Evolutionary conservation across 495 filamentous ascomycete species (phyloP).

Genomic region (Glutinoglossum americanum): DNA sequence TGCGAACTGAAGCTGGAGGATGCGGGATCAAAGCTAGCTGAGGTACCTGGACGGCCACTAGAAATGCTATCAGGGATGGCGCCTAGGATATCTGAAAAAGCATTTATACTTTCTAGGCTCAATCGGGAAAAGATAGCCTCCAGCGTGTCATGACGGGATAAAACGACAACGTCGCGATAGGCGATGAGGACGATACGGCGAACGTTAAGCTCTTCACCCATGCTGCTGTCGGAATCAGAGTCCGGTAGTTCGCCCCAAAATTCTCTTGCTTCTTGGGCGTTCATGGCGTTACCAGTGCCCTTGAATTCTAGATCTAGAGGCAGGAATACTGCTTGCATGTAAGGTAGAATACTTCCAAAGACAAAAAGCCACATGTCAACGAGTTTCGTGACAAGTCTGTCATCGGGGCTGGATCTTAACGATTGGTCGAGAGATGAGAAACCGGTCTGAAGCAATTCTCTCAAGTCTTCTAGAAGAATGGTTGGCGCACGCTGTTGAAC

Average conservation of each 20-base stretch:
- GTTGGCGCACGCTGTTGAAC: conserved; percentile 43
- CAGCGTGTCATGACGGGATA: conserved; percentile 66
- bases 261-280: conserved; percentile 50
- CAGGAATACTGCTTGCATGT: conserved; percentile 88
- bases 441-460: conserved; percentile 58
- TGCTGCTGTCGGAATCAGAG: conserved; percentile 9
- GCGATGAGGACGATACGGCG: conserved; percentile 71
- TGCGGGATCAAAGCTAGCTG: conserved; percentile 48
- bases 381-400: conserved; percentile 61
- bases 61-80: conserved; percentile 21
- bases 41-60: conserved; percentile 39
- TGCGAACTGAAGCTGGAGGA: conserved; percentile 55
- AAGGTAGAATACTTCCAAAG: conserved; percentile 75
- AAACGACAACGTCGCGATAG: conserved; percentile 72
- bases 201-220: conserved; percentile 48
- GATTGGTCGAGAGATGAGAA: conserved; percentile 74
- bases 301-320: conserved; percentile 89
- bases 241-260: conserved; percentile 56
- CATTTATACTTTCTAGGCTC: conserved; percentile 59
- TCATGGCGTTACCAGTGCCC: conserved; percentile 59
- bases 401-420: conserved; percentile 52
- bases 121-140: conserved; percentile 81
- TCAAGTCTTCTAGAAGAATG: conserved; percentile 55
- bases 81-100: conserved; percentile 26
- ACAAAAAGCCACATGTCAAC: conserved; percentile 88